phyloP scores from a whole-genome alignment of 2,329 filamentous ascomycete species.

The Aspergillus quadricinctus region DNA sequence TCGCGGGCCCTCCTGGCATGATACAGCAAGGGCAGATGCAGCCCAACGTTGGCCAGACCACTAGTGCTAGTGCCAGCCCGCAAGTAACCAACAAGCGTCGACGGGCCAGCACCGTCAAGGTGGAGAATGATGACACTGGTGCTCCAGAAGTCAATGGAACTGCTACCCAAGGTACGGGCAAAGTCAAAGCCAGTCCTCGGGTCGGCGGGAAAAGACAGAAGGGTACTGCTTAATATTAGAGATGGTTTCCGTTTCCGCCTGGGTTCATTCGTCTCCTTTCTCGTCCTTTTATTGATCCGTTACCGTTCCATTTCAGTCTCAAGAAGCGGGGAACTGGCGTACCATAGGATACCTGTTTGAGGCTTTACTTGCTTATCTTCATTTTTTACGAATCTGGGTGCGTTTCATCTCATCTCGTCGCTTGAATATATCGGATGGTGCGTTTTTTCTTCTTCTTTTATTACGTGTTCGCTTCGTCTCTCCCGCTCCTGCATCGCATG shows the following conservation, averaged over 20 bases:
- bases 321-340: slow-evolving; percentile 27
- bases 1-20: slow-evolving; percentile 49
- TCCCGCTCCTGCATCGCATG: not conserved
- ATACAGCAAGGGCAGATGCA: slow-evolving; percentile 54
- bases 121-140: slow-evolving; percentile 51
- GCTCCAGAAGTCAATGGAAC: slow-evolving; percentile 48
- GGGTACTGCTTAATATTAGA: slow-evolving; percentile 30
- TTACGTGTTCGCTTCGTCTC: not conserved
- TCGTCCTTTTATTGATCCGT: slow-evolving; percentile 8
- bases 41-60: slow-evolving; percentile 45
- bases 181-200: slow-evolving; percentile 46
- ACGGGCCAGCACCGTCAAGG: slow-evolving; percentile 56
- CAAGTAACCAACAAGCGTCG: slow-evolving; percentile 58
- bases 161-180: slow-evolving; percentile 29
- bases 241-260: slow-evolving; percentile 9
- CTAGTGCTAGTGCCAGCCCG: slow-evolving; percentile 60
- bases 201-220: slow-evolving; percentile 46
- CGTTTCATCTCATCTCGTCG: slow-evolving; percentile 8
- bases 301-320: slow-evolving; percentile 6
- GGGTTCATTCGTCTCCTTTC: slow-evolving; percentile 3
- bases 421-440: slow-evolving; percentile 21
- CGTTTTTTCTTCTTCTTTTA: slow-evolving; percentile 13
- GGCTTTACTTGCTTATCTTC: slow-evolving; percentile 7
- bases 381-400: slow-evolving; percentile 7
- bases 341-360: slow-evolving; percentile 27